A percentile compares a stretch with the other conserved stretches of the same genome.
Conservation (phyloP, 2,329 filamentous ascomycete species). For the Fusarium sp. region DNA sequence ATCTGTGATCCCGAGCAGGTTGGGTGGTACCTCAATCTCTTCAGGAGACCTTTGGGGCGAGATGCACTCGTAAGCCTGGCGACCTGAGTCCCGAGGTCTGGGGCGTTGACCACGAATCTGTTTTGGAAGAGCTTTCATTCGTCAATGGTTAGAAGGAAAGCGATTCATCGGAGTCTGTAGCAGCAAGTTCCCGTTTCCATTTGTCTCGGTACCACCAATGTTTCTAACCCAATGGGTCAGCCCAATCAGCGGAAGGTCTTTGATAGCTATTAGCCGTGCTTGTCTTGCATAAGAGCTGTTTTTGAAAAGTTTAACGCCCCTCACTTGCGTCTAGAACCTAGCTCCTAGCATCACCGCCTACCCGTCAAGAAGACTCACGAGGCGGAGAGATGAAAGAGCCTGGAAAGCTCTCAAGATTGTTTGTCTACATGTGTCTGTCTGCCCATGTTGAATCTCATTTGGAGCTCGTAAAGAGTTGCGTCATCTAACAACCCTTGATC, state of each 20-base stretch:
- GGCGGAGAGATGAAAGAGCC: accelerated
- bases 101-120: neutral
- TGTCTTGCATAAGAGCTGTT: neutral
- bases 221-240: too few species aligned
- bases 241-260: accelerated
- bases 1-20: neutral
- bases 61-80: neutral
- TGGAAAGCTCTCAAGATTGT: accelerated
- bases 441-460: accelerated
- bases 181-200: neutral
- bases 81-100: neutral
- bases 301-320: neutral
- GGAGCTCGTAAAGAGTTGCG: too few species aligned
- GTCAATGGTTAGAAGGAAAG: neutral
- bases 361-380: neutral
- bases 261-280: neutral
- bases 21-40: neutral
- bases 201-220: neutral
- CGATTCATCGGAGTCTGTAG: too few species aligned
- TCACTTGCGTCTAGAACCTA: neutral
- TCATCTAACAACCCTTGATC: neutral
- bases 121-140: neutral
- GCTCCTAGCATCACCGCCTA: neutral
- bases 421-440: accelerated
- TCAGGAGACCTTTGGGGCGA: neutral